Evolutionary conservation across 2,329 filamentous ascomycete species (phyloP), one percentile per base, ranked within the genome.

Genomic region (Dissoconium aciculare): DNA sequence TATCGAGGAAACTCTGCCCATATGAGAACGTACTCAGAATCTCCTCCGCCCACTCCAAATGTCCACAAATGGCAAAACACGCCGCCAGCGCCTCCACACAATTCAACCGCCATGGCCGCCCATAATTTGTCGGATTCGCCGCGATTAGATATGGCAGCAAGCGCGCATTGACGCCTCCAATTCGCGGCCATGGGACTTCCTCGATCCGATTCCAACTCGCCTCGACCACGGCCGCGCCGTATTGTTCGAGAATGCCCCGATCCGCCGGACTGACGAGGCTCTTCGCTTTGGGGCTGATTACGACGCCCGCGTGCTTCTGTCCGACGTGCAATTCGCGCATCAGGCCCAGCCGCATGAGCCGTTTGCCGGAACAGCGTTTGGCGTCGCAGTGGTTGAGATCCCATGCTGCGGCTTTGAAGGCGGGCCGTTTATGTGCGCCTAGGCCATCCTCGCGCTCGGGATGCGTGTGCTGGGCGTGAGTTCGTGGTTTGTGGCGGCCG

Each of bases 301-400:
- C 80, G 41, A 98, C 79, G 35, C 89, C 89, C 19, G 76, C 71
- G 54, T 89, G 84, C 45, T 87, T 85, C 58, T 95, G 85, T 31
- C 89, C 89, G 33, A 95, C 67, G 48, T 87, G 74, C 32, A 98
- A 68, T 50, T 92, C 81, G 44, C 89, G 78, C 83, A 98, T 94
- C 49, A 94, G 64, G 3, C 87, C 87, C 33, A 91, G 70, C 41
- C 78, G 76, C 70, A 98, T 93, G 17, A 98, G 69, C 40, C 82
- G 76, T 63, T 98, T 98, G 17, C 89, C 89, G 0, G 85, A 94
- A 59, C 89, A 98, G 45, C 87, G 69, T 57, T 94, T 95, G 5
- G 87, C 83, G 51, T 98, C 89, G 63, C 89, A 98, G 62, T 98
- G 89, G 39, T 85, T 87, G 17, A 98, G 67, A 51, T 98, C 89